Percentiles rank a stretch among this genome's conserved stretches.
These are phyloP conservation scores for Agapanthus africanus DNA, from an alignment of 106 monocot genomes.

Conservation along the genomic window DNA sequence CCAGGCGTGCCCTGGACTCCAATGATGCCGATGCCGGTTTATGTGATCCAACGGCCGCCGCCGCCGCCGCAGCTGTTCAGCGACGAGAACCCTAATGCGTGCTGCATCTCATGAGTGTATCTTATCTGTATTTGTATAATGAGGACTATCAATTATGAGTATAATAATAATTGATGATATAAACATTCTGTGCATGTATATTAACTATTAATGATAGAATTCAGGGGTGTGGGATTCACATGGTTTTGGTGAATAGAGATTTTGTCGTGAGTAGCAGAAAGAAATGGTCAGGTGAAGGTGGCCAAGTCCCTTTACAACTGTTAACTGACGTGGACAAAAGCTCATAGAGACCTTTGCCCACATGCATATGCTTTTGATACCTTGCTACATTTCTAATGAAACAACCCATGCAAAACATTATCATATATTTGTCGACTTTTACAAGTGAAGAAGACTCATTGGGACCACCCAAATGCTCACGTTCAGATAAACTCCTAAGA, in stretches of 20 bases:
- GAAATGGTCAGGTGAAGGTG: background rate
- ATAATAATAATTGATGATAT: too few relatives aligned
- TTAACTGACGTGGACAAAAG: slow-evolving; percentile 4
- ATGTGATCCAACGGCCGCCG: slow-evolving; percentile 31
- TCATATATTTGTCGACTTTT: too few relatives aligned
- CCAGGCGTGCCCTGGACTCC: too few relatives aligned
- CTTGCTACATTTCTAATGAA: too few relatives aligned
- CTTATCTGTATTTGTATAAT: slow-evolving; percentile 37
- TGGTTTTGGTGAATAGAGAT: background rate
- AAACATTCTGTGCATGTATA: too few relatives aligned
- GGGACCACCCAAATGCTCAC: too few relatives aligned
- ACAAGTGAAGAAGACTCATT: too few relatives aligned
- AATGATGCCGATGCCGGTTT: slow-evolving; percentile 27
- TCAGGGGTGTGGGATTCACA: slow-evolving; percentile 5
- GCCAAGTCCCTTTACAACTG: slow-evolving; percentile 11
- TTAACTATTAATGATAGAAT: too few relatives aligned
- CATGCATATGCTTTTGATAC: too few relatives aligned
- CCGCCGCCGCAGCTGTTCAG: slow-evolving; percentile 78
- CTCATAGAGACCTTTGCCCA: slow-evolving; percentile 7
- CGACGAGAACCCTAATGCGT: slow-evolving; percentile 93
- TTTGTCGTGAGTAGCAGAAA: background rate
- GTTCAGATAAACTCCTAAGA: too few relatives aligned
- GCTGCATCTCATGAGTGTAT: slow-evolving; percentile 64
- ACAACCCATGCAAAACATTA: too few relatives aligned
- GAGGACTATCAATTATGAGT: background rate